phyloP scores from a whole-genome alignment of 1,284 basidiomycete genomes.

The Marasmius fiardii region DNA sequence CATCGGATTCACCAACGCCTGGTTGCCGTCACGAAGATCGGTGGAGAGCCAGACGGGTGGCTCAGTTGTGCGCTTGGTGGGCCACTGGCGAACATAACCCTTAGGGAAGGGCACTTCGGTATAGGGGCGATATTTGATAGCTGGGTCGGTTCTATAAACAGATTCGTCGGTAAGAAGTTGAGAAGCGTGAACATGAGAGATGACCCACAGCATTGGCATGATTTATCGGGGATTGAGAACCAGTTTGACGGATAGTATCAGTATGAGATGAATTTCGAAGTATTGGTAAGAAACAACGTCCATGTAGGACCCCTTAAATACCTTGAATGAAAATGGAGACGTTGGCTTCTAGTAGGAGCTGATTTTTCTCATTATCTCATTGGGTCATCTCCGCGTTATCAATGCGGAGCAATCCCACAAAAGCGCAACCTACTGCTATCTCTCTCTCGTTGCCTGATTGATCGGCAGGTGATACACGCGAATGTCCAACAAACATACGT shows the following conservation, averaged over 20 bases:
- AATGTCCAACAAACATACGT: background rate
- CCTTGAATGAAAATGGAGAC: background rate
- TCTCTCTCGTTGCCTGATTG: background rate
- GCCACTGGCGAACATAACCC: conserved; percentile 75
- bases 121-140: conserved; percentile 75
- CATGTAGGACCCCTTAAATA: background rate
- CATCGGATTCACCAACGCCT: conserved; percentile 88
- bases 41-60: conserved; percentile 89
- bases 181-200: background rate
- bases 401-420: background rate
- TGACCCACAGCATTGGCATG: conserved; percentile 32
- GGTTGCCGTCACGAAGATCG: conserved; percentile 89
- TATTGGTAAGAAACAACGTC: background rate
- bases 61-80: conserved; percentile 60
- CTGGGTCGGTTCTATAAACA: conserved; percentile 58
- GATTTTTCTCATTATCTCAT: background rate
- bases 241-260: background rate
- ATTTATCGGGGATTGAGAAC: conserved; percentile 3
- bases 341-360: background rate
- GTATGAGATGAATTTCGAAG: background rate
- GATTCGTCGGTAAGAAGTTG: conserved; percentile 6
- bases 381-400: background rate
- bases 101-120: conserved; percentile 56
- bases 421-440: background rate
- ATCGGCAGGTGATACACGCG: background rate